A percentile compares a stretch with the other conserved stretches of the same genome.
phyloP scores from a whole-genome alignment of 2,329 filamentous ascomycete genomes.

The Penicillium sp. region DNA sequence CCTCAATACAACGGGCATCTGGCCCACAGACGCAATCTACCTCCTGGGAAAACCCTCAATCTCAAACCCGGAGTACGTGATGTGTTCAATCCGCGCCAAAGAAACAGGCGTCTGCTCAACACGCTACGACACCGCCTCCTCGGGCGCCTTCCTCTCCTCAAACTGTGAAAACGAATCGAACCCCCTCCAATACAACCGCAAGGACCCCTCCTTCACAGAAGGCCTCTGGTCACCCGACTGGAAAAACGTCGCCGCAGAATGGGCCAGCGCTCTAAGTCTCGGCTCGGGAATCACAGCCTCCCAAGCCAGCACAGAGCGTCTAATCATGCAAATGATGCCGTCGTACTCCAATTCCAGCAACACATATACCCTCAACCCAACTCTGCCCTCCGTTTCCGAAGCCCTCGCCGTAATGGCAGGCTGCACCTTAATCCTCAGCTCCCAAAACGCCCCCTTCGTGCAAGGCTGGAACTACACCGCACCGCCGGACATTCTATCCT shows the following conservation, averaged over 20 bases:
- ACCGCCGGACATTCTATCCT: conserved; percentile 35
- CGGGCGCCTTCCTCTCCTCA: conserved; percentile 59
- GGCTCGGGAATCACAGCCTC: conserved; percentile 55
- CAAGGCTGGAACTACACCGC: conserved; percentile 54
- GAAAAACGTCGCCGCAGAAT: conserved; percentile 55
- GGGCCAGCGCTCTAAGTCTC: conserved; percentile 56
- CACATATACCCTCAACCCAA: conserved; percentile 44
- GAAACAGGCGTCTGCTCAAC: conserved; percentile 67
- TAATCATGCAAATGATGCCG: conserved; percentile 58
- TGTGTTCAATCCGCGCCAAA: conserved; percentile 67
- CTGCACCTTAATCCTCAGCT: conserved; percentile 62
- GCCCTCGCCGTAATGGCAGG: conserved; percentile 68
- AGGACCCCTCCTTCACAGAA: conserved; percentile 33
- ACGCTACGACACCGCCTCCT: conserved; percentile 50
- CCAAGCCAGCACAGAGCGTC: conserved; percentile 59
- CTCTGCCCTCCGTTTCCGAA: conserved; percentile 68
- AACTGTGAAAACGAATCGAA: conserved; percentile 62
- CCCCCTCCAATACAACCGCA: conserved; percentile 54
- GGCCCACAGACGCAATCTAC: conserved; percentile 60
- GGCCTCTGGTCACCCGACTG: conserved; percentile 49
- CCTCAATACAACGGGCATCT: conserved; percentile 51
- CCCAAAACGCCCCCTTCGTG: conserved; percentile 60
- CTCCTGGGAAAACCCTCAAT: conserved; percentile 55
- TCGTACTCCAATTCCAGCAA: conserved; percentile 27
- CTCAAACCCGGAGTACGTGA: conserved; percentile 54